Evolutionary conservation across 2,329 filamentous ascomycete genomes (phyloP).

Genomic region (Microsporum ferrugineum): DNA sequence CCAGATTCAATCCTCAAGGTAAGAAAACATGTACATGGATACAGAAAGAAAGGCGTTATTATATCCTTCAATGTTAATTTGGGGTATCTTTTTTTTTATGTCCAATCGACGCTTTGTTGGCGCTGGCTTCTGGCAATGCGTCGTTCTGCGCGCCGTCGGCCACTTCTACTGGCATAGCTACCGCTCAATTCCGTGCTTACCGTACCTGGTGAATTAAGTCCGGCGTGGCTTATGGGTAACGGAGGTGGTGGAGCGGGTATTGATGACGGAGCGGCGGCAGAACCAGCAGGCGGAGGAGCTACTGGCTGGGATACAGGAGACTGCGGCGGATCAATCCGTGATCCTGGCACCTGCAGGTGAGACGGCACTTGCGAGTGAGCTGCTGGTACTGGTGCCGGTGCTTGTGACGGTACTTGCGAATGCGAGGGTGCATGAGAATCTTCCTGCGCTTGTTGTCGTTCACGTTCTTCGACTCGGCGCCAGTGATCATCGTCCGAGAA

Average conservation of each 20-base stretch:
- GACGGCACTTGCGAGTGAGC: not conserved
- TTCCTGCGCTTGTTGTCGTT: slow-evolving; percentile 30
- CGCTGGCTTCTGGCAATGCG: slow-evolving; percentile 38
- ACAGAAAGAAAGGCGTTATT: not conserved
- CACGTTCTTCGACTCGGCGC: slow-evolving; percentile 40
- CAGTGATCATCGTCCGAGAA: slow-evolving; percentile 35
- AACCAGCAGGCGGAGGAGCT: not conserved
- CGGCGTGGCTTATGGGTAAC: slow-evolving; percentile 16
- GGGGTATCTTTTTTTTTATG: not conserved
- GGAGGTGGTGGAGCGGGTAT: slow-evolving; percentile 22
- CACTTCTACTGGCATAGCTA: slow-evolving; percentile 44
- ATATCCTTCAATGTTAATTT: not conserved
- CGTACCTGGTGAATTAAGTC: slow-evolving; percentile 34
- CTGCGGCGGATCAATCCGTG: not conserved
- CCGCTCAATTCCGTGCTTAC: slow-evolving; percentile 40
- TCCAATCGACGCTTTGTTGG: slow-evolving; percentile 38
- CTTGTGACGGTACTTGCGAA: not conserved
- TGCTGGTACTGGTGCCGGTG: not conserved
- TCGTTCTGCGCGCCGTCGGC: slow-evolving; percentile 43
- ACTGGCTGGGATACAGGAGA: not conserved
- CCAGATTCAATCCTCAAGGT: not conserved
- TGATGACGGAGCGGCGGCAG: slow-evolving; percentile 2
- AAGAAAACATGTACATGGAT: not conserved
- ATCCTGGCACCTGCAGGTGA: not conserved
- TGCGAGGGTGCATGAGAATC: not conserved